Conservation (phyloP, 2,329 filamentous ascomycete genomes). For the Aureobasidium pullulans region DNA sequence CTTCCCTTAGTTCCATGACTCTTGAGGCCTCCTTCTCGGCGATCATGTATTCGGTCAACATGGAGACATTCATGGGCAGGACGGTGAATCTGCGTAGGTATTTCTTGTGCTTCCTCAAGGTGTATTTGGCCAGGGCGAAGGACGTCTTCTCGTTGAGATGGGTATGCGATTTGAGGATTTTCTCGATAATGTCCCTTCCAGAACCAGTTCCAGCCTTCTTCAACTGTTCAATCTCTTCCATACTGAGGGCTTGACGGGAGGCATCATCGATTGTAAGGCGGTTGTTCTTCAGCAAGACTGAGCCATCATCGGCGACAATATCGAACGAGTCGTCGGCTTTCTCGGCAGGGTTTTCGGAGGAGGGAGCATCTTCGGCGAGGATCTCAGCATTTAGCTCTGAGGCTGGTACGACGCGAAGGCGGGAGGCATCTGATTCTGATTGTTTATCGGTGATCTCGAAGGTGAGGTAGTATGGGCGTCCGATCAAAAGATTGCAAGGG, state of each 20-base stretch:
- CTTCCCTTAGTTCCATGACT: conserved; percentile 80
- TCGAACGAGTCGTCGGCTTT: conserved; percentile 32
- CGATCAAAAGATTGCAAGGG: conserved; percentile 78
- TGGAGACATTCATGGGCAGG: conserved; percentile 71
- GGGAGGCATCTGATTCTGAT: conserved; percentile 52
- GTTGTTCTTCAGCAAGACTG: conserved; percentile 53
- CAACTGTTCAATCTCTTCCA: conserved; percentile 63
- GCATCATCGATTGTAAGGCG: conserved; percentile 56
- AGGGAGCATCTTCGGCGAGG: conserved; percentile 50
- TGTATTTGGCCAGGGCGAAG: conserved; percentile 93
- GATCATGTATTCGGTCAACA: conserved; percentile 69
- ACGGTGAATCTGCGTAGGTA: conserved; percentile 84
- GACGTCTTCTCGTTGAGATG: conserved; percentile 89
- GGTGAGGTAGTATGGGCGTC: conserved; percentile 85
- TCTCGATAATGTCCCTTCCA: conserved; percentile 86
- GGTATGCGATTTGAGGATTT: conserved; percentile 81
- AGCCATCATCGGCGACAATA: conserved; percentile 41
- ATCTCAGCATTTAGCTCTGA: conserved; percentile 75
- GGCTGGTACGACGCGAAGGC: conserved; percentile 70
- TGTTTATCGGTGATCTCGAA: conserved; percentile 76
- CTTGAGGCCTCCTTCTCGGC: conserved; percentile 71
- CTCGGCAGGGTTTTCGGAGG: conserved; percentile 20
- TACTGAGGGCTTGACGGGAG: conserved; percentile 65
- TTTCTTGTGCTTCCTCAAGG: conserved; percentile 86
- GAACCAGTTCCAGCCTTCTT: conserved; percentile 68